phyloP scores from a whole-genome alignment of 83 land plant genomes.

The Diphasiastrum complanatum region DNA sequence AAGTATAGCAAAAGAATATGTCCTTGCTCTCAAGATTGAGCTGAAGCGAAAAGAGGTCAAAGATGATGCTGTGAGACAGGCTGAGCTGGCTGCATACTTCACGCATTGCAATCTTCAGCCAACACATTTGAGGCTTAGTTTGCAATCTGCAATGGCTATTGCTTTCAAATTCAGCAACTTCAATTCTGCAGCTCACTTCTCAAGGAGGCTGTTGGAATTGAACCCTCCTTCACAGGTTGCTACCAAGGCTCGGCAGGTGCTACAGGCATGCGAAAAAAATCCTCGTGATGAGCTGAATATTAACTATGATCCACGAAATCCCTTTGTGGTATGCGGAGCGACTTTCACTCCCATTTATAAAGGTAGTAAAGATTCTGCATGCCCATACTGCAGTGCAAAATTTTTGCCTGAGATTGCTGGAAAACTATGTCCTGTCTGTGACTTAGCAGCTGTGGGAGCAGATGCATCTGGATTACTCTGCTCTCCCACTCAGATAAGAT shows the following conservation, averaged over 20 bases:
- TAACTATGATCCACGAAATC: conserved; percentile 70
- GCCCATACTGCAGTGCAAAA: conserved; percentile 41
- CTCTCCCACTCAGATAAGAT: conserved; percentile 52
- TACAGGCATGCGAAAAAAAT: conserved; percentile 57
- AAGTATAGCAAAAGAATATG: conserved; percentile 58
- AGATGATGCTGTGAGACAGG: conserved; percentile 49
- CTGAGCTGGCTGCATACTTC: conserved; percentile 73
- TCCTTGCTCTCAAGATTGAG: conserved; percentile 55
- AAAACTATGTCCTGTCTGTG: conserved; percentile 37
- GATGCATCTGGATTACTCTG: conserved; percentile 57
- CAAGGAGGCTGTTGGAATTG: conserved; percentile 54
- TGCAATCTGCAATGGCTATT: conserved; percentile 57
- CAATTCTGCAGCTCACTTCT: conserved; percentile 55
- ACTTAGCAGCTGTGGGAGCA: conserved; percentile 46
- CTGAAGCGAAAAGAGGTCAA: conserved; percentile 56
- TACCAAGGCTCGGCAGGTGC: conserved; percentile 44
- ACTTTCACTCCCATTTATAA: conserved; percentile 45
- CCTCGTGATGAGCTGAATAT: conserved; percentile 42
- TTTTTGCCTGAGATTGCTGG: conserved; percentile 34
- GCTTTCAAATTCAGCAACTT: conserved; percentile 42
- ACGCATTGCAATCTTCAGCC: conserved; percentile 65
- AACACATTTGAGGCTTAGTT: conserved; percentile 47
- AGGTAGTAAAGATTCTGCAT: conserved; percentile 38
- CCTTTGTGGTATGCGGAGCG: conserved; percentile 41
- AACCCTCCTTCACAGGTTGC: conserved; percentile 38